Evolutionary conservation across 2,329 filamentous ascomycete genomes (phyloP).

Genomic region (Alternaria panax): DNA sequence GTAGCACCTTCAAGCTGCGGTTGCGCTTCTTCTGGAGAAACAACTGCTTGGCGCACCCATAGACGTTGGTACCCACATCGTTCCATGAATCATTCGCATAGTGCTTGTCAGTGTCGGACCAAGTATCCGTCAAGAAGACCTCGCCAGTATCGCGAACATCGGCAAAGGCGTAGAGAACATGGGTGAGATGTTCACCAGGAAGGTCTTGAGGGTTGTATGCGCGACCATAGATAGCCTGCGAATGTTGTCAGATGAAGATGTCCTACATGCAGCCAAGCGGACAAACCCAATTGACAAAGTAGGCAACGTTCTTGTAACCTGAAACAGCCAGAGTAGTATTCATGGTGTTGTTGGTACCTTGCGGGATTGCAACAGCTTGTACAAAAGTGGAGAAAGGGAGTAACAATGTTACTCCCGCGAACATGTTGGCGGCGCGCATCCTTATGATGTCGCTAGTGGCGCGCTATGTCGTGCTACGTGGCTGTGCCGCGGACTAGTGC

Average conservation of each 20-base stretch:
- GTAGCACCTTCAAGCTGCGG: conserved; percentile 47
- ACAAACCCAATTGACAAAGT: conserved; percentile 51
- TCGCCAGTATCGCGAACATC: conserved; percentile 49
- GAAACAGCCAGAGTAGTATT: conserved; percentile 25
- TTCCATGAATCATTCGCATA: conserved; percentile 50
- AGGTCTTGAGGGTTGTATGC: conserved; percentile 48
- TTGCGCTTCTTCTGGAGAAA: conserved; percentile 48
- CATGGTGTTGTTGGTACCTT: conserved; percentile 16
- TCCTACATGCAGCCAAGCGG: conserved; percentile 1
- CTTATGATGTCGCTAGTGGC: conserved; percentile 30
- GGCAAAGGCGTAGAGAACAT: conserved; percentile 51
- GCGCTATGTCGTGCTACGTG: conserved; percentile 34
- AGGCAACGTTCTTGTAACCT: conserved; percentile 48
- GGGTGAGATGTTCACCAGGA: conserved; percentile 43
- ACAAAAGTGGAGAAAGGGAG: conserved; percentile 29
- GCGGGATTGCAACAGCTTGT: conserved; percentile 34
- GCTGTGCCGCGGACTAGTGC: conserved; percentile 29
- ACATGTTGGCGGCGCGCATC: conserved; percentile 33
- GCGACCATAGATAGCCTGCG: conserved; percentile 49
- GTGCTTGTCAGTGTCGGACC: conserved; percentile 50
- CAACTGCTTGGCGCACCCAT: conserved; percentile 50
- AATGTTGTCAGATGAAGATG: conserved; percentile 6
- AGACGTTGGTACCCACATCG: conserved; percentile 49
- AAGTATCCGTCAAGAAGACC: conserved; percentile 49
- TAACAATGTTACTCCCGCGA: conserved; percentile 29